phyloP scores from a whole-genome alignment of 2,329 filamentous ascomycete genomes.

The Venturia effusa region DNA sequence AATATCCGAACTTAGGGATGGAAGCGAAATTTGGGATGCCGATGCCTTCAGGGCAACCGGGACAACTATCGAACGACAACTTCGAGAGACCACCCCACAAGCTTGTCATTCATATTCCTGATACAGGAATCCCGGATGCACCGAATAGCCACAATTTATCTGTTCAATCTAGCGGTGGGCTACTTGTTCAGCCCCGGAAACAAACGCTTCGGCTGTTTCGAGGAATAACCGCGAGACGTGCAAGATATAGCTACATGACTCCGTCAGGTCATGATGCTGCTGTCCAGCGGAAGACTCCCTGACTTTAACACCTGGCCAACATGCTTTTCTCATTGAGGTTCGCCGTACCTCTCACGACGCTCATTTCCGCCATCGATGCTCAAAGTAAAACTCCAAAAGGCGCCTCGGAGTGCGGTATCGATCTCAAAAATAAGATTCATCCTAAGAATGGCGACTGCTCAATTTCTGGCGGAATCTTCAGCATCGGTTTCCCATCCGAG shows the following conservation, averaged over 20 bases:
- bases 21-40: too few relatives aligned
- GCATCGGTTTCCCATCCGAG: background rate
- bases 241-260: background rate
- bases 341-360: background rate
- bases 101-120: too few relatives aligned
- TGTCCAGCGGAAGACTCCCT: background rate
- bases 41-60: too few relatives aligned
- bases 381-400: background rate
- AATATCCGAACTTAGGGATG: too few relatives aligned
- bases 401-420: background rate
- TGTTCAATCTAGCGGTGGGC: background rate
- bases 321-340: background rate
- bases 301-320: background rate
- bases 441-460: background rate
- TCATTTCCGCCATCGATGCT: background rate
- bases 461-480: slow-evolving; percentile 1
- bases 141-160: background rate
- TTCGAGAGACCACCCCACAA: too few relatives aligned
- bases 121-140: background rate
- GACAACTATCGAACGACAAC: too few relatives aligned
- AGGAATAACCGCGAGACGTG: background rate
- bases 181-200: background rate
- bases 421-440: background rate
- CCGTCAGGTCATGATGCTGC: background rate
- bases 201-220: background rate